phyloP scores from a whole-genome alignment of 805 yeast genomes.

The Nakazawaea pomicola region DNA sequence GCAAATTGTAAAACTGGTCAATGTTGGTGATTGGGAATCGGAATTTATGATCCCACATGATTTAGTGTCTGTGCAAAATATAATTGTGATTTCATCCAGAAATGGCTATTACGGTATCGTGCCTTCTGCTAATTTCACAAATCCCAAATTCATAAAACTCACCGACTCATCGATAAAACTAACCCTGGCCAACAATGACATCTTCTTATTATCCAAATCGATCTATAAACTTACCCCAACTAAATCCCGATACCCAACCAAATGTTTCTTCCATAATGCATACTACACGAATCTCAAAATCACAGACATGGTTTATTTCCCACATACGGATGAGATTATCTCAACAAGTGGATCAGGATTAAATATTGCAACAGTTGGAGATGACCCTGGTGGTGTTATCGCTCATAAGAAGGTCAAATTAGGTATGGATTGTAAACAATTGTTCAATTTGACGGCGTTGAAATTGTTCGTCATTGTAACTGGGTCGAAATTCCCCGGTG shows the following conservation, averaged over 20 bases:
- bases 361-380: background rate
- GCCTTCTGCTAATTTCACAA: background rate
- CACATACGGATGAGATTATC: conserved; percentile 1
- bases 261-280: conserved; percentile 21
- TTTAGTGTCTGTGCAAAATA: background rate
- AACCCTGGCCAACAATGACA: background rate
- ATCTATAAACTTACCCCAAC: conserved; percentile 24
- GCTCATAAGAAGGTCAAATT: conserved; percentile 2
- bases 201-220: conserved; percentile 19
- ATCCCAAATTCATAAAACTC: conserved; percentile 2
- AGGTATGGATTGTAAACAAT: background rate
- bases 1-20: background rate
- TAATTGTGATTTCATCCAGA: conserved; percentile 2
- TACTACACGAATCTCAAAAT: background rate
- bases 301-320: background rate
- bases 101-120: conserved; percentile 9
- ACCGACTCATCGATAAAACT: conserved; percentile 1
- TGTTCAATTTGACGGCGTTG: background rate
- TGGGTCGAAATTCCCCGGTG: conserved; percentile 16
- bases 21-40: background rate
- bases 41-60: conserved; percentile 11
- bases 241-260: conserved; percentile 20
- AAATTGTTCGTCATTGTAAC: conserved; percentile 3
- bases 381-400: background rate
- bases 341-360: conserved; percentile 1